Evolutionary conservation across 768 basidiomycete genomes (phyloP), one percentile per base, ranked within the genome.

Genomic region (Cyclocybe cylindracea): DNA sequence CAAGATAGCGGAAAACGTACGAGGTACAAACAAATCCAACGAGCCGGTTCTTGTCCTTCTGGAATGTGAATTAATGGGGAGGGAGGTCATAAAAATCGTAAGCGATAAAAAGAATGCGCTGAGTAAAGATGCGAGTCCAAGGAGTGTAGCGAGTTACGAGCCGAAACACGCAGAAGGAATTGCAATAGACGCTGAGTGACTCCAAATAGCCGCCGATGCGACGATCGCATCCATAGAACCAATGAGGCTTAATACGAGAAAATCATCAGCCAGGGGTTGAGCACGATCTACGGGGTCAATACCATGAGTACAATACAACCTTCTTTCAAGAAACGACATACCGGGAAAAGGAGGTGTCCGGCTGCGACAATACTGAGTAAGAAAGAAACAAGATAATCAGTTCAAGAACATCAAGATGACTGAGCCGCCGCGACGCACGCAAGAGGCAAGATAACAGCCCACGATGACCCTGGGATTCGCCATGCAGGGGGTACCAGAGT

Each of bases 191-290:
- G 24, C 24, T 24, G 24, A 24, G 24, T 24, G 5, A 24, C 24
- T 24, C 24, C 24, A 24, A 24, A 24, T 24, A 24, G 24, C 24
- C 24, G 24, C 24, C 24, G 24, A 24, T 5, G 5, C 5, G 24
- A 24, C 16, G 16, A 16, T 16, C 1, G 16, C 16, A 16, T 16
- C 16, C 16, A 16, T 16, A 14, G 9, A 45, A 44, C 3, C 14
- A 18, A 37, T 24, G 39, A 41, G n/a, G 13, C 46, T 73, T 62
- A 82, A 52, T 77, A 80, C 3, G 84, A 86, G 70, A 92, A 93
- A 40, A 91, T 88, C 87, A 91, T 90, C 48, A 93, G 71, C 87
- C 87, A 91, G 1, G 91, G 93, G 59, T 94, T 94, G 38, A 94
- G 79, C 14, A 92, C 84, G 49, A 95, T 87, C 78, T 88, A 55